Evolutionary conservation across 2,329 filamentous ascomycete genomes (phyloP), one percentile per base, ranked within the genome.

Genomic region (Decorospora gaudefroyi): DNA sequence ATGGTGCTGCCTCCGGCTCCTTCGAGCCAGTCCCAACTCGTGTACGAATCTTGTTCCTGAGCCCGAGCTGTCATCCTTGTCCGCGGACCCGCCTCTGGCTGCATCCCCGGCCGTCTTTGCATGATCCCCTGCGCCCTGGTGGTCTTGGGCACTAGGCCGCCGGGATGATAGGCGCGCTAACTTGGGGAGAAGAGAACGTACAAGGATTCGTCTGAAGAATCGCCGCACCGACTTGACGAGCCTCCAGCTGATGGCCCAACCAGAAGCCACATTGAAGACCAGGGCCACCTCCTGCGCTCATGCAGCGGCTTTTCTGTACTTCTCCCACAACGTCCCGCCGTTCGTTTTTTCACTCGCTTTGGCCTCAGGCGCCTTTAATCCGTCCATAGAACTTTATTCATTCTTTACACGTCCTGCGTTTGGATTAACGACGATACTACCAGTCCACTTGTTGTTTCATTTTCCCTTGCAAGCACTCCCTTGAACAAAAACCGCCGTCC

Each of bases 171-270:
- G 52, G 53, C 50, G 42, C 61, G 47, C 52, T 53, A 55, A 50
- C 51, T 54, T 49, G 54, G 49, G 53, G 41, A 19, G 48, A 32
- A 29, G 38, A 29, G 43, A 53, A 34, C 35, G 45, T 49, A 56
- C 64, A 68, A 62, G 64, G 64, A 49, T 51, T 3, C 28, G 30
- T 41, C 55, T 47, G 46, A 38, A 53, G 61, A 60, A 67, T 68
- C 61, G 57, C 57, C 63, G 48, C 55, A 39, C 49, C 26, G 31
- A 42, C 35, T 37, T 23, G 39, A 42, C 41, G 22, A 38, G 29
- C 55, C 55, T 49, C 51, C 52, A 52, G 56, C 56, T 48, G 57
- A 58, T 39, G 51, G 55, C 57, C 55, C 64, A 64, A 62, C 62
- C 56, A 64, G 59, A 46, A 55, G 49, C 56, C 46, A 50, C 50